Evolutionary conservation across 345 rosid species (phyloP), one percentile per base, ranked within the genome.

Genomic region (Turritis glabra): DNA sequence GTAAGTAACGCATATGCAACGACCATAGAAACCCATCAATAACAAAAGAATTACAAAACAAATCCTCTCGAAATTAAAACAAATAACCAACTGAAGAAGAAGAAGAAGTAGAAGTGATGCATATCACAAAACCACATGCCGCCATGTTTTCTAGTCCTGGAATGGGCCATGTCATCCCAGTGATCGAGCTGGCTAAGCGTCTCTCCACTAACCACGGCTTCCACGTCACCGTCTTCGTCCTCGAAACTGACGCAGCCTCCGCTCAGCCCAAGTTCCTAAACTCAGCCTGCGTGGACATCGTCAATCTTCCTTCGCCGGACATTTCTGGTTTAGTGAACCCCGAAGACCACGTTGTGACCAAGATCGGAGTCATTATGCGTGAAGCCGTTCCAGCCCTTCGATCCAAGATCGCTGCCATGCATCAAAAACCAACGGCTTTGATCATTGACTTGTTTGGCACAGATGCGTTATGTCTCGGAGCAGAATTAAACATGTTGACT

Each of bases 71-170:
- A 62, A 53, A 29, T 4, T 0, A 15, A 23, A 14, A 2, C 5
- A 73, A n/a, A 23, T 13, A 62, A 5, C 6, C 21, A 38, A 41
- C 3, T 12, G 19, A 47, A 67, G 14, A 67, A 58, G 32, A 67
- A 58, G 32, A 41, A 57, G 48, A 23, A 53, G 40, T n/a, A 66
- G 41, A 1, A 65, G 52, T 68, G 29, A 85, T 83, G 87, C 74
- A 74, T 23, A 48, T 46, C 41, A 46, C 46, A 38, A 83, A 78
- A 70, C 82, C 77, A 58, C 88, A 81, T 44, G 80, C 80, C 5
- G 81, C 79, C 46, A 72, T 90, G 17, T 75, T 90, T 5, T 82
- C 92, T 3, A 87, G 94, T 65, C 95, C 90, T 9, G 92, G 97
- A 59, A 73, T 86, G 84, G 89, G 97, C 23, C 95, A 89, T 76